A percentile compares a stretch with the other conserved stretches of the same genome.
These are phyloP conservation scores for Anthracocystis walkeri DNA, from an alignment of 1,284 basidiomycete genomes.

Conservation along the genomic window DNA sequence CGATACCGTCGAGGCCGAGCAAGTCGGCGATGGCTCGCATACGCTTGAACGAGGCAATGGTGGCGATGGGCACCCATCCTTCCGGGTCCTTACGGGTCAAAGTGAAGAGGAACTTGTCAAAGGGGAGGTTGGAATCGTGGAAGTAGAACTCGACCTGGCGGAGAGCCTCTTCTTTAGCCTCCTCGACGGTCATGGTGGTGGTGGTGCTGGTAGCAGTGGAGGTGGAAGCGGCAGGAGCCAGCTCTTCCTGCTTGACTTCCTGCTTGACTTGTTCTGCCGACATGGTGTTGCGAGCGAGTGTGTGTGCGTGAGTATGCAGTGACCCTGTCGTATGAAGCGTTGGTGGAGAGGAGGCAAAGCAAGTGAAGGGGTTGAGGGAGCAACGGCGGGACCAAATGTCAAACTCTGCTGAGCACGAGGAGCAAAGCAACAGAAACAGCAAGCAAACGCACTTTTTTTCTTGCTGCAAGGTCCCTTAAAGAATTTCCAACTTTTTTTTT, in stretches of 20 bases:
- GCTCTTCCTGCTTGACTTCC: slow-evolving; percentile 33
- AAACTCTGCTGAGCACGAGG: background rate
- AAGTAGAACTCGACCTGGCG: slow-evolving; percentile 89
- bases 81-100: slow-evolving; percentile 65
- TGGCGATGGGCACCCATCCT: slow-evolving; percentile 91
- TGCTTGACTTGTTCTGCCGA: slow-evolving; percentile 42
- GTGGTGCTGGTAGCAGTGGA: slow-evolving; percentile 13
- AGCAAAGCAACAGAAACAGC: background rate
- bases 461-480: slow-evolving; percentile 1
- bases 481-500: slow-evolving; percentile 12
- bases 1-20: slow-evolving; percentile 58
- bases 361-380: background rate
- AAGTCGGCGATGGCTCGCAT: slow-evolving; percentile 76
- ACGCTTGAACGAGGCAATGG: slow-evolving; percentile 93
- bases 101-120: slow-evolving; percentile 92
- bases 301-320: slow-evolving; percentile 3
- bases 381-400: background rate
- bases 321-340: slow-evolving; percentile 3
- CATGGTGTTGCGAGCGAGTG: slow-evolving; percentile 16
- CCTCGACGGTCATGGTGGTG: slow-evolving; percentile 48
- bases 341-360: slow-evolving; percentile 8
- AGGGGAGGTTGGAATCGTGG: slow-evolving; percentile 86
- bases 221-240: slow-evolving; percentile 23
- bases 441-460: slow-evolving; percentile 2
- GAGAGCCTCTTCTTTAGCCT: slow-evolving; percentile 57